These are phyloP conservation scores for Ceratobasidium theobromae DNA, from an alignment of 1,284 basidiomycete genomes.

Conservation along the genomic window DNA sequence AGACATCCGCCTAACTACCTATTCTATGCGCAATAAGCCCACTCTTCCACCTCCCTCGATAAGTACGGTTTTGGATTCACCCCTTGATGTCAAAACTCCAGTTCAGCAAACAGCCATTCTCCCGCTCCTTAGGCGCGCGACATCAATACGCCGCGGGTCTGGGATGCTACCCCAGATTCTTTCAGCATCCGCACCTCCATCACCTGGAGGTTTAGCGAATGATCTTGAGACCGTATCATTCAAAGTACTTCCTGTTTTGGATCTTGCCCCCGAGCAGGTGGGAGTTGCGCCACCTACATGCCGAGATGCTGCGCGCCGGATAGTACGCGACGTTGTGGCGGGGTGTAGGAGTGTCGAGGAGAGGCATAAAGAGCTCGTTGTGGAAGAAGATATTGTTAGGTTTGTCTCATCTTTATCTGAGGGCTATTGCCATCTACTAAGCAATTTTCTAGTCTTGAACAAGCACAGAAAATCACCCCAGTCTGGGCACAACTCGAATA, in stretches of 20 bases:
- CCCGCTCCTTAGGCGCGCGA: constrained; percentile 21
- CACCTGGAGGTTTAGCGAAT: constrained; percentile 42
- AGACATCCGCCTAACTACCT: constrained; percentile 72
- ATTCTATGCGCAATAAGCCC: constrained; percentile 70
- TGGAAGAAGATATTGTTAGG: constrained; percentile 77
- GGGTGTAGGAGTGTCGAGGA: constrained; percentile 68
- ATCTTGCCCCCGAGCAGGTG: constrained; percentile 12
- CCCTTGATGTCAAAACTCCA: not conserved
- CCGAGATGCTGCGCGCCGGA: constrained; percentile 70
- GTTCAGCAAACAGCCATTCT: not conserved
- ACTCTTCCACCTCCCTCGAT: constrained; percentile 13
- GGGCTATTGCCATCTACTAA: constrained; percentile 21
- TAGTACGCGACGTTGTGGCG: constrained; percentile 67
- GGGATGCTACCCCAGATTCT: constrained; percentile 44
- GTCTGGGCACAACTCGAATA: constrained; percentile 89
- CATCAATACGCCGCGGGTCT: constrained; percentile 30
- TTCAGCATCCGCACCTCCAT: constrained; percentile 41
- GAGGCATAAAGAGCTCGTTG: constrained; percentile 53
- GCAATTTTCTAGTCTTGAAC: constrained; percentile 56
- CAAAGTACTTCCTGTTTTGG: constrained; percentile 64
- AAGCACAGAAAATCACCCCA: constrained; percentile 79
- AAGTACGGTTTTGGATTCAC: not conserved
- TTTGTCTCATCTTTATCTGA: constrained; percentile 43
- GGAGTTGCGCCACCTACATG: constrained; percentile 53
- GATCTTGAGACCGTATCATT: constrained; percentile 62